phyloP scores from a whole-genome alignment of 768 basidiomycete species.

The Boletus pseudo-olivaceus region DNA sequence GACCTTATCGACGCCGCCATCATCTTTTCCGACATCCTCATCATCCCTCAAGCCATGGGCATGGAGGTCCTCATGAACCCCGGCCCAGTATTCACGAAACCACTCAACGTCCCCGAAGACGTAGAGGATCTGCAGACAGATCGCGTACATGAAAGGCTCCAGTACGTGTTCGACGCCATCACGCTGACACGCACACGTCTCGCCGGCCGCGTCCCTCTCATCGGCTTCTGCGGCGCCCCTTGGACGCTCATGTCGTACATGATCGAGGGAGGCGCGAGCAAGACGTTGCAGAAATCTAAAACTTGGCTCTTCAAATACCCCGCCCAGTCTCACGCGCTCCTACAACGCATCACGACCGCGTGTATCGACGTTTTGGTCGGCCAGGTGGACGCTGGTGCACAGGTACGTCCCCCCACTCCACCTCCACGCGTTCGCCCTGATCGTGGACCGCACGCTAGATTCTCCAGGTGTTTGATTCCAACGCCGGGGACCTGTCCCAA shows the following conservation, averaged over 20 bases:
- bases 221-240: conserved; percentile 96
- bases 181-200: conserved; percentile 77
- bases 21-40: conserved; percentile 98
- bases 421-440: too few species aligned
- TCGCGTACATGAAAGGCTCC: conserved; percentile 77
- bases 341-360: conserved; percentile 79
- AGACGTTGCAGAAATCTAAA: conserved; percentile 88
- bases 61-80: conserved; percentile 95
- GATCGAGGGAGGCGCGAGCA: conserved; percentile 94
- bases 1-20: conserved; percentile 92
- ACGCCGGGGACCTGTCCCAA: conserved; percentile 89
- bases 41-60: conserved; percentile 96
- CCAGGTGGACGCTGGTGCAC: conserved; percentile 93
- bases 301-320: conserved; percentile 93
- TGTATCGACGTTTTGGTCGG: conserved; percentile 89
- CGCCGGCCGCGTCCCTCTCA: conserved; percentile 87
- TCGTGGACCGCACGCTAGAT: conserved; percentile 34
- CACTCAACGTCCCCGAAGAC: conserved; percentile 76
- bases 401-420: conserved; percentile 50
- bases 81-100: conserved; percentile 83
- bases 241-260: conserved; percentile 99
- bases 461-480: conserved; percentile 96
- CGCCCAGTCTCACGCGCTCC: conserved; percentile 71
- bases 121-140: conserved; percentile 61
- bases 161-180: conserved; percentile 92